Percentiles rank a stretch among this genome's conserved stretches.
Evolutionary conservation across 1,284 basidiomycete species (phyloP).

Genomic region (Moesziomyces parantarcticus): DNA sequence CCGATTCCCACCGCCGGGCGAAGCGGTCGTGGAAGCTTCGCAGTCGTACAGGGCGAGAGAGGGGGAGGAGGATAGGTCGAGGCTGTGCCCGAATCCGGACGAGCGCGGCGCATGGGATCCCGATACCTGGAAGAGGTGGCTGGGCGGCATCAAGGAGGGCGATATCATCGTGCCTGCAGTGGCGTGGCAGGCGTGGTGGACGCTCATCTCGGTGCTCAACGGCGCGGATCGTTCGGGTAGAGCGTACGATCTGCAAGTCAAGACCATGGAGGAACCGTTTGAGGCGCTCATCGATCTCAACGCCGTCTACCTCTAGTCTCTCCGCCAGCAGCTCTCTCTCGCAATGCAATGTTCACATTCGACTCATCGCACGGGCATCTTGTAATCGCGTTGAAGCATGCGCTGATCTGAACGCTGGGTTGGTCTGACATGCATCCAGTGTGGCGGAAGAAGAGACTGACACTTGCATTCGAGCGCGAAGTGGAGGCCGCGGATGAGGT

Average conservation of each 20-base stretch:
- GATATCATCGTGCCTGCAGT: conserved; percentile 60
- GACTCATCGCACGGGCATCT: no score
- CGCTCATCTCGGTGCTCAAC: conserved; percentile 62
- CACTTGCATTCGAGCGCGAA: not conserved
- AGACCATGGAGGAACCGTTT: conserved; percentile 55
- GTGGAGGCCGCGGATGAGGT: no score
- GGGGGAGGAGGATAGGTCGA: conserved; percentile 36
- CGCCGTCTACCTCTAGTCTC: conserved; percentile 53
- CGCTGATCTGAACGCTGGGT: no score
- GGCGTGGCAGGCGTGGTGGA: conserved; percentile 66
- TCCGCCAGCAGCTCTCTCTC: no score
- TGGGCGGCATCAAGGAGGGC: conserved; percentile 48
- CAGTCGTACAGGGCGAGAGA: conserved; percentile 40
- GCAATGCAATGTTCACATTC: no score
- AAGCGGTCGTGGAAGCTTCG: conserved; percentile 35
- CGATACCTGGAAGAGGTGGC: conserved; percentile 56
- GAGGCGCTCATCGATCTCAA: conserved; percentile 47
- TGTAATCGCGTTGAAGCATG: no score
- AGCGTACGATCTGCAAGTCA: conserved; percentile 61
- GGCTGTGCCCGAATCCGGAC: conserved; percentile 57
- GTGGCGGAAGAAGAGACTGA: not conserved
- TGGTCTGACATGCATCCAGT: no score
- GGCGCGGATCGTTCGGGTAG: conserved; percentile 61
- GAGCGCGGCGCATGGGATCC: conserved; percentile 50
- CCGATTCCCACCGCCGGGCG: conserved; percentile 61